phyloP scores from a whole-genome alignment of 768 basidiomycete species.

The Vishniacozyma victoriae region DNA sequence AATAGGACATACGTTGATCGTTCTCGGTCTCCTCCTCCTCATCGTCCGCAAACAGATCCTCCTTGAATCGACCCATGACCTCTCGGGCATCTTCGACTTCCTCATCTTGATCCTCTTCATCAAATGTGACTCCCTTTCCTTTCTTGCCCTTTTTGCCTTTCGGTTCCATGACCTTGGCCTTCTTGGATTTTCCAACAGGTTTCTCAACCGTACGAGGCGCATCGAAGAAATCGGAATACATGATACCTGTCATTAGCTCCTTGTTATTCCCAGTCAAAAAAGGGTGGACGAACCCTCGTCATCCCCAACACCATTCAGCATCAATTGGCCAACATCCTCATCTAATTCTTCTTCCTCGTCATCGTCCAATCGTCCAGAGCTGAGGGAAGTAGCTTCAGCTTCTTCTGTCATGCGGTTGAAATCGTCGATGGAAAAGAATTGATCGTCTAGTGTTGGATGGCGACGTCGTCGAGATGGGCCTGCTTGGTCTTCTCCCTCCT shows the following conservation, averaged over 20 bases:
- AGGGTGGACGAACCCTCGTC: conserved; percentile 32
- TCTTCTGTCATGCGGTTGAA: conserved; percentile 84
- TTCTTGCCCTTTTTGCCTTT: conserved; percentile 23
- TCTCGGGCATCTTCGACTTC: conserved; percentile 46
- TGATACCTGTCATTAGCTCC: conserved; percentile 29
- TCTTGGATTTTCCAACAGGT: conserved; percentile 19
- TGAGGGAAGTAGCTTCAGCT: conserved; percentile 61
- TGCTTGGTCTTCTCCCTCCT: conserved; percentile 39
- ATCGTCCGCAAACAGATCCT: conserved; percentile 63
- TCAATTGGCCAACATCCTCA: conserved; percentile 30
- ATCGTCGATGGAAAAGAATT: conserved; percentile 76
- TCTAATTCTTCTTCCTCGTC: conserved; percentile 40
- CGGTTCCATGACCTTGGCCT: conserved; percentile 5
- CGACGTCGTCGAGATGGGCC: conserved; percentile 20
- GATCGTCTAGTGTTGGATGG: conserved; percentile 68
- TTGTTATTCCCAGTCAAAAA: not conserved
- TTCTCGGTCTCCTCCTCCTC: conserved; percentile 43
- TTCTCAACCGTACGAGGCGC: conserved; percentile 24
- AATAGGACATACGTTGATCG: conserved; percentile 10
- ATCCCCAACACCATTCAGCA: conserved; percentile 31
- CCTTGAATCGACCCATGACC: conserved; percentile 65
- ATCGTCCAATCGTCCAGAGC: conserved; percentile 57
- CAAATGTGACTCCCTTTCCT: conserved; percentile 23
- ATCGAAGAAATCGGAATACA: conserved; percentile 48
- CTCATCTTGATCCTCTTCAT: conserved; percentile 30